Base-by-base conservation (phyloP, 805 yeast genomes). In the Dipodascus albidus region DNA sequence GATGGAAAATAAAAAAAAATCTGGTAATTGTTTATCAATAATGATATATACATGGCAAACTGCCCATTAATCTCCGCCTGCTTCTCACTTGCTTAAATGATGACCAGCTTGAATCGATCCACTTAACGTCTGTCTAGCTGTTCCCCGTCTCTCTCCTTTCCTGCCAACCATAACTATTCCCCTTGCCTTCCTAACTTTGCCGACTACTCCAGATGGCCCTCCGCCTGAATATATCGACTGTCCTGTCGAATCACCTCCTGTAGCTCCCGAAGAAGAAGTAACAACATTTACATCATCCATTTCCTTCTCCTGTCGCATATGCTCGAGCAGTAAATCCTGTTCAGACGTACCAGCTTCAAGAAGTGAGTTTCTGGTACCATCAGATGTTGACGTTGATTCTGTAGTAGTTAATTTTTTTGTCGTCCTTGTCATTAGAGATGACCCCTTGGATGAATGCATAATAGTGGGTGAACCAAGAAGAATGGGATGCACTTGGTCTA, bases 81-180 rank as follows among this genome's bases (percentile, higher is more conserved):
- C n/a, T 11, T 27, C 33, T 38, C 20, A 38, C 44, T 52, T 42
- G 6, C 47, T 50, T 23, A 52, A 48, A 50, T 58, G 60, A 47
- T 56, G 59, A 11, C 63, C 63, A 24, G 63, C 62, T 41, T 57
- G 58, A 24, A 60, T 56, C 11, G 54, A 17, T 49, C 57, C 60
- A 15, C 59, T 55, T 22, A 60, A 53, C 6, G 60, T 60, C 54
- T 59, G 60, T 22, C 57, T 47, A 51, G 53, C 54, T 9, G 58
- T 38, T 22, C 58, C 51, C 21, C 41, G 27, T 11, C 54, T 51
- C 23, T 23, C 54, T 22, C 57, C 53, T 19, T 24, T 35, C 31
- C 50, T 52, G 2, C 47, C 51, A 17, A 54, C 38, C 22, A 42
- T 48, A 4, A 23, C 55, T 11, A 27, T 19, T 11, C 51, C 42